A percentile compares a stretch with the other conserved stretches of the same genome.
phyloP scores from a whole-genome alignment of 1,284 basidiomycete genomes.

The Microbotryomycetes sp. region DNA sequence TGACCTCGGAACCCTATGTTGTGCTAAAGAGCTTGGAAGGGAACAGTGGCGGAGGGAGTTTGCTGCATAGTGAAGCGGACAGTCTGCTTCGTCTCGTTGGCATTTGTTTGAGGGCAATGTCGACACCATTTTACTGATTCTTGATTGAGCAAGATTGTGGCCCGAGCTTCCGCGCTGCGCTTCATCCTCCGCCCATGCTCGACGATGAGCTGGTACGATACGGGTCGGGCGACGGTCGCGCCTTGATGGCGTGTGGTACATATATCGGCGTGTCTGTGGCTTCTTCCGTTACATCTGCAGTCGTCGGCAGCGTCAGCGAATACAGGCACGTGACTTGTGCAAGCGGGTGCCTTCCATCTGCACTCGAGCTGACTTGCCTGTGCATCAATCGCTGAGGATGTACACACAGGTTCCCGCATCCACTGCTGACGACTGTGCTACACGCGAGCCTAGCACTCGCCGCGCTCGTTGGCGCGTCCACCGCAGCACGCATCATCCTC shows the following conservation, averaged over 20 bases:
- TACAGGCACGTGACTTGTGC: conserved; percentile 2
- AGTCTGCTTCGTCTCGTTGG: no score
- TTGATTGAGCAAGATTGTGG: no score
- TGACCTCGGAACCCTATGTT: no score
- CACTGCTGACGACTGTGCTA: conserved; percentile 6
- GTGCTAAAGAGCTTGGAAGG: no score
- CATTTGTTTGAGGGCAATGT: no score
- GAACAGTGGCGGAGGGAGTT: no score
- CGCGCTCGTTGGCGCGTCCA: background rate
- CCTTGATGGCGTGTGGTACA: background rate
- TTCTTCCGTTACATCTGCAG: background rate
- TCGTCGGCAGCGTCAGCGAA: conserved; percentile 5
- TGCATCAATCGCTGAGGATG: background rate
- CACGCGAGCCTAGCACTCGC: conserved; percentile 4
- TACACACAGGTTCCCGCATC: conserved; percentile 1
- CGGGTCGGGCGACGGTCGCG: no score
- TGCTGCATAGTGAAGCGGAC: no score
- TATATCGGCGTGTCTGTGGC: background rate
- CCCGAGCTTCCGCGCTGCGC: no score
- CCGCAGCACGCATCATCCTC: no score
- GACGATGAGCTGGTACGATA: background rate
- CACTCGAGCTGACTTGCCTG: background rate
- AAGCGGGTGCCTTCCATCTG: background rate
- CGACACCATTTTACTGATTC: no score
- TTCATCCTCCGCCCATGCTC: background rate